phyloP scores from a whole-genome alignment of 805 yeast species.

The Priceomyces melissophilus region DNA sequence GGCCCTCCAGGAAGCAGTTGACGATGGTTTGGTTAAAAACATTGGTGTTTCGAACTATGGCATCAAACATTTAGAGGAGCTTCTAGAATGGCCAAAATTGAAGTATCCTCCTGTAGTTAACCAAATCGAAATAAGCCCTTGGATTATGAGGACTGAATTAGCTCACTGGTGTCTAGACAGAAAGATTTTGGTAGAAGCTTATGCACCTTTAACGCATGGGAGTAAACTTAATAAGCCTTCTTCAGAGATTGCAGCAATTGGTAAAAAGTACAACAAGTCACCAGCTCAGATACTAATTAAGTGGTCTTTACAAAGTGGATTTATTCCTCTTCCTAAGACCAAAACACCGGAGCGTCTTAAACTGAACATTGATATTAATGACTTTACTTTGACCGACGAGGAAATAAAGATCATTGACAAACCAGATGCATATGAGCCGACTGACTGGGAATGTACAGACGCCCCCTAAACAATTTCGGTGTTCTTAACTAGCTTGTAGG shows the following conservation, averaged over 20 bases:
- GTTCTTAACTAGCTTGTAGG: too few relatives aligned
- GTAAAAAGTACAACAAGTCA: constrained; percentile 35
- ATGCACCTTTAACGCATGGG: constrained; percentile 39
- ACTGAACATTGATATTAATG: constrained; percentile 21
- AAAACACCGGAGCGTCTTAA: constrained; percentile 20
- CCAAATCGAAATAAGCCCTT: constrained; percentile 50
- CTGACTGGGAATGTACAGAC: constrained; percentile 74
- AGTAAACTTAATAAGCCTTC: constrained; percentile 22
- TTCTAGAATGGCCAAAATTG: constrained; percentile 44
- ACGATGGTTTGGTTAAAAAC: constrained; percentile 44
- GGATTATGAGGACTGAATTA: constrained; percentile 42
- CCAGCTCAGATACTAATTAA: constrained; percentile 47
- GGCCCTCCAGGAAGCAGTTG: constrained; percentile 56
- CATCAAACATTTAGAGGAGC: constrained; percentile 51
- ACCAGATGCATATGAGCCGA: constrained; percentile 57
- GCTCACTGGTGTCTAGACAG: constrained; percentile 26
- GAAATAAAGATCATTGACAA: constrained; percentile 24
- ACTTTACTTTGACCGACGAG: constrained; percentile 22
- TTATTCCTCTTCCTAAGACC: constrained; percentile 36
- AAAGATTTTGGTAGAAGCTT: constrained; percentile 33
- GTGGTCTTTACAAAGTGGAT: constrained; percentile 49
- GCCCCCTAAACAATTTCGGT: constrained; percentile 35
- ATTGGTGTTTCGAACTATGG: constrained; percentile 70
- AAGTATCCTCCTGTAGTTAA: constrained; percentile 43
- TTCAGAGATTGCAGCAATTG: constrained; percentile 14